These are phyloP conservation scores for Symbiotaphrina buchneri DNA, from an alignment of 495 filamentous ascomycete genomes.

Conservation along the genomic window DNA sequence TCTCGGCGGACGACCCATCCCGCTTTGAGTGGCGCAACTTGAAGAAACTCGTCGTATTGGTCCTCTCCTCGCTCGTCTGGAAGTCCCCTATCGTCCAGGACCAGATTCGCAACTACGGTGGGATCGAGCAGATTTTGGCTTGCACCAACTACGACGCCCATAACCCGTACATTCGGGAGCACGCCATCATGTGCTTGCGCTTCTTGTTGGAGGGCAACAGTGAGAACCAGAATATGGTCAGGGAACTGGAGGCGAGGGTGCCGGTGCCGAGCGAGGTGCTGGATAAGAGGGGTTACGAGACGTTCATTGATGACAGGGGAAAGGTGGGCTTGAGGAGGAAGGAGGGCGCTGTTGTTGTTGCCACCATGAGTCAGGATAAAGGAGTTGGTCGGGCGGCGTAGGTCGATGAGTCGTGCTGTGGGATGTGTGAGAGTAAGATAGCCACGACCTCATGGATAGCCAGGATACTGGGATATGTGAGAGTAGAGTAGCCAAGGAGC, in stretches of 20 bases:
- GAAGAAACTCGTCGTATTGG: conserved; percentile 76
- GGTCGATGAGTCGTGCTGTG: too few relatives aligned
- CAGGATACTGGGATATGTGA: too few relatives aligned
- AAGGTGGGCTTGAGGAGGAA: conserved; percentile 7
- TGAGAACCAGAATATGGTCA: conserved; percentile 54
- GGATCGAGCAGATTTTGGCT: conserved; percentile 63
- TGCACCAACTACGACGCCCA: conserved; percentile 74
- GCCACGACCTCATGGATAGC: too few relatives aligned
- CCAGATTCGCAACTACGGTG: conserved; percentile 61
- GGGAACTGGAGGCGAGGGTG: conserved; percentile 21
- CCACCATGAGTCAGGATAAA: too few relatives aligned
- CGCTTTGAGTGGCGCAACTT: conserved; percentile 88
- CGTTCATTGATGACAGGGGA: conserved; percentile 5
- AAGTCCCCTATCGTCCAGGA: conserved; percentile 58
- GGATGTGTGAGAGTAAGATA: too few relatives aligned
- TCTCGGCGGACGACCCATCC: conserved; percentile 51
- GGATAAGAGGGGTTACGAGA: conserved; percentile 6
- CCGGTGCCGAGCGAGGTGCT: conserved; percentile 6
- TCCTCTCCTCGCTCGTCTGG: conserved; percentile 67
- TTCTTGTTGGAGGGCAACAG: conserved; percentile 70
- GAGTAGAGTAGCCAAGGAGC: too few relatives aligned
- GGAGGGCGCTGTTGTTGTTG: too few relatives aligned
- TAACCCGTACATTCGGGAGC: conserved; percentile 77
- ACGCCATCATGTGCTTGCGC: conserved; percentile 75
- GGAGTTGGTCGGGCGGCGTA: too few relatives aligned